A percentile compares a stretch with the other conserved stretches of the same genome.
These are phyloP conservation scores for Lasiodiplodia theobromae DNA, from an alignment of 2,329 filamentous ascomycete species.

Conservation along the genomic window DNA sequence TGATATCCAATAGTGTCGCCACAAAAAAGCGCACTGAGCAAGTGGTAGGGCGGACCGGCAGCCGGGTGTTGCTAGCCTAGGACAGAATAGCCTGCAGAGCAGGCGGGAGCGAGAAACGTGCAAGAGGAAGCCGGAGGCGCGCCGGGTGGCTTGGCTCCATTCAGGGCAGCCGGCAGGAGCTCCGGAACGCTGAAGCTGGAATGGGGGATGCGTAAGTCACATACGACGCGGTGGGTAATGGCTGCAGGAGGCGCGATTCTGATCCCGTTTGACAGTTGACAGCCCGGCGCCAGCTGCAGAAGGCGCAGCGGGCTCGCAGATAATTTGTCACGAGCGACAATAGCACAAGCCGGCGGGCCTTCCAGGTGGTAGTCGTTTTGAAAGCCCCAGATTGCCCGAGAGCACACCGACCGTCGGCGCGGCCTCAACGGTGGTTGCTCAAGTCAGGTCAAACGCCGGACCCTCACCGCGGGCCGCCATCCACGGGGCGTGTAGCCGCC, in stretches of 20 bases:
- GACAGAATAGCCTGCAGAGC: not conserved
- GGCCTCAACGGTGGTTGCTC: conserved; percentile 9
- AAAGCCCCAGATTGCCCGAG: conserved; percentile 8
- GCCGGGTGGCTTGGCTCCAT: conserved; percentile 18
- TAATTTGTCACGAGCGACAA: conserved; percentile 5
- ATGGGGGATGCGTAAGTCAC: conserved; percentile 15
- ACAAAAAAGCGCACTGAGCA: not conserved
- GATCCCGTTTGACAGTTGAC: conserved; percentile 19
- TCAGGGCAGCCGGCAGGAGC: conserved; percentile 15
- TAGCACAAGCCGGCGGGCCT: conserved; percentile 3
- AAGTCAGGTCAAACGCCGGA: conserved; percentile 7
- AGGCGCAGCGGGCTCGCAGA: not conserved
- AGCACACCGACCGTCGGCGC: conserved; percentile 9
- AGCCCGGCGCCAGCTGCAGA: conserved; percentile 1
- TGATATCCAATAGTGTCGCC: not conserved
- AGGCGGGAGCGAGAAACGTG: not conserved
- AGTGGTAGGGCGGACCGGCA: conserved; percentile 13
- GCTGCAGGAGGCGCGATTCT: conserved; percentile 21
- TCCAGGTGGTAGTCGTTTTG: conserved; percentile 1
- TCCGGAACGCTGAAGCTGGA: conserved; percentile 4
- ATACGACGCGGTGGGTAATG: conserved; percentile 15
- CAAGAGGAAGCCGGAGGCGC: conserved; percentile 21
- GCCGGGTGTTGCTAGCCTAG: conserved; percentile 16
- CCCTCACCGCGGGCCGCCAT: conserved; percentile 11
- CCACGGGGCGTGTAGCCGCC: not conserved